phyloP scores from a whole-genome alignment of 192 early-diverging fungal species.

The Coemansia sp. region DNA sequence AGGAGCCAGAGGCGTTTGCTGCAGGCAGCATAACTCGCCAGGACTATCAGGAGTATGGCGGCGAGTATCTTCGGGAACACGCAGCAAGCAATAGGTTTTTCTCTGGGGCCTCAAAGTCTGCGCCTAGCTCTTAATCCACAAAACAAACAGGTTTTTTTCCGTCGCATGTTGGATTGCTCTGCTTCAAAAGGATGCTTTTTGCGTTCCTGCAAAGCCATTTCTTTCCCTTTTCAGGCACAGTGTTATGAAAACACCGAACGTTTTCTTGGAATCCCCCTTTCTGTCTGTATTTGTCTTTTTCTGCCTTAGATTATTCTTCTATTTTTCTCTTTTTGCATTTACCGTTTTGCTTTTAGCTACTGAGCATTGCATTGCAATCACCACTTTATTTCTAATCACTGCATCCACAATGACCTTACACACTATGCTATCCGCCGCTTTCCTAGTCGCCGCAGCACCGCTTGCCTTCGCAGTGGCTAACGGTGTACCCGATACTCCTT shows the following conservation, averaged over 20 bases:
- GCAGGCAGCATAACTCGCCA: conserved; percentile 61
- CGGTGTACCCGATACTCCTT: not conserved
- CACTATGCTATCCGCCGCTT: not conserved
- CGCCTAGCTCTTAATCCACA: not conserved
- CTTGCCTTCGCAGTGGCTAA: conserved; percentile 16
- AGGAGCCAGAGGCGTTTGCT: conserved; percentile 41
- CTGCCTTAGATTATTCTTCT: not conserved
- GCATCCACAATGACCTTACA: conserved; percentile 9
- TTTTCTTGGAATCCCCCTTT: not conserved
- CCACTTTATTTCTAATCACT: not conserved
- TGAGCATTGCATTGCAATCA: not conserved
- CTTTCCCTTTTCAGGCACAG: not conserved
- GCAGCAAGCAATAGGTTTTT: conserved; percentile 70
- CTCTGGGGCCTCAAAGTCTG: not conserved
- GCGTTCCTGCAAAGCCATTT: not conserved
- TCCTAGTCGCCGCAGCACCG: not conserved
- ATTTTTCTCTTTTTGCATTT: not conserved
- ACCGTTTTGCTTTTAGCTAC: conserved; percentile 1
- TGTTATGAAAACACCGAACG: too few relatives aligned
- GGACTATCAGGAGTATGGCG: conserved; percentile 83
- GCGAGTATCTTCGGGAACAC: conserved; percentile 85
- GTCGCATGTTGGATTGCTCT: too few relatives aligned
- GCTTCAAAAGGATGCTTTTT: not conserved
- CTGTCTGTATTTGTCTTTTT: not conserved
- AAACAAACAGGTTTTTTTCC: not conserved